Evolutionary conservation across 495 filamentous ascomycete species (phyloP), one percentile per base, ranked within the genome.

Genomic region (Rhypophila decipiens): DNA sequence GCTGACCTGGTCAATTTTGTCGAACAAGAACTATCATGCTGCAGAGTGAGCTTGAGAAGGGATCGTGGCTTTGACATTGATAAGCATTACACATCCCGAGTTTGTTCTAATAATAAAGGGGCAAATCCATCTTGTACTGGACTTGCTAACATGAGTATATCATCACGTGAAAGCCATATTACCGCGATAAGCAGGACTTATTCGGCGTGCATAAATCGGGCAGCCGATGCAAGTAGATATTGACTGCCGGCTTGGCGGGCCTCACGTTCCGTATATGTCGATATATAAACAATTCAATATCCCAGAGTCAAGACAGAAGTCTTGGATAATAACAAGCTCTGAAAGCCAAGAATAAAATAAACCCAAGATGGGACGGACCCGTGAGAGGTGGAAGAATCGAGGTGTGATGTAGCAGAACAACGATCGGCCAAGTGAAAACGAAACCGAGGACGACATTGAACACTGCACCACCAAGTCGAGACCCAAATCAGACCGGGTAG

Each of bases 231-330:
- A 31, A 13, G 27, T 31, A 13, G 27, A 43, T 15, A n/a, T 20
- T 45, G 31, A 24, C 20, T 18, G 10, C 10, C 45, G 45, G 45
- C 22, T 33, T 39, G 35, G 45, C 45, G 45, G 45, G 45, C 45
- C 45, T 47, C n/a, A n/a, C 23, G 35, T 39, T 47, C 45, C 45
- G 45, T 13, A 12, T 47, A 35, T 37, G 35, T 35, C 33, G 17
- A 10, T 9, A 18, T 35, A 19, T 10, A n/a, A 29, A 8, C n/a
- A 29, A 15, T 29, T 18, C 20, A 17, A 9, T 37, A 13, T 13
- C 13, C 33, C 43, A 24, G 18, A 23, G 17, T n/a, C 12, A 3
- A 33, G 13, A 46, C 18, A 44, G 13, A 39, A 17, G 37, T 15
- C 18, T 42, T n/a, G n/a, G n/a, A 34, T 24, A 44, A 12, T 20